Base-by-base conservation (phyloP, 352 stramenopile species). In the Phytophthora multivora region DNA sequence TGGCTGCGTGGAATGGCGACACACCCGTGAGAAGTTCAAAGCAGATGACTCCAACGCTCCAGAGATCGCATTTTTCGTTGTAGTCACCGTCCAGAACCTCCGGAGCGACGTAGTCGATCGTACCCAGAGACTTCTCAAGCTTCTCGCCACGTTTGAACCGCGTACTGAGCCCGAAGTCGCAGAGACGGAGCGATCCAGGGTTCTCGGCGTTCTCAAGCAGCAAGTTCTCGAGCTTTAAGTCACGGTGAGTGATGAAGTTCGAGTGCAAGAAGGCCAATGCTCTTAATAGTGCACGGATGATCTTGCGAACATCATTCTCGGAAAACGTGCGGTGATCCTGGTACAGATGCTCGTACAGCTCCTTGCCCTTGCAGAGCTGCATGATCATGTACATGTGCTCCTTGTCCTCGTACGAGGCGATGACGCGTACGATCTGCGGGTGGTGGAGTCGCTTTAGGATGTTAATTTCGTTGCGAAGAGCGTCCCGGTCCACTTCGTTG, bases 361-460 rank as follows among this genome's bases (percentile, higher is more conserved):
- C 83, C 42, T 91, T 90, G 48, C 86, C 86, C 47, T 89, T 86
- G 46, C 85, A 89, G n/a, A 92, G 73, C 64, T 95, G 80, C 79
- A 91, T 92, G 63, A 91, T 75, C 82, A 95, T 92, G 74, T 95
- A 95, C 79, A 95, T 90, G 58, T 84, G 75, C 52, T 90, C 63
- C 45, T 72, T 73, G 64, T 93, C 84, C 55, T 93, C 85, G 52
- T 91, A 93, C 31, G 80, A 92, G 19, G 73, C 77, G 31, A 90
- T 83, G 43, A 93, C 78, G 36, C 80, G 83, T 47, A 93, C 85
- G 31, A 93, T 92, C 51, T 93, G 80, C 41, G 85, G 85, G 59
- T 93, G 85, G 51, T 92, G 85, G 38, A 93, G 74, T 11, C 85
- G 63, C 45, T 90, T 89, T 7, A 93, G 43, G 40, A 93, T 91